Evolutionary conservation across 2,329 filamentous ascomycete genomes (phyloP), one percentile per base, ranked within the genome.

Genomic region (Paecilomyces variotii): DNA sequence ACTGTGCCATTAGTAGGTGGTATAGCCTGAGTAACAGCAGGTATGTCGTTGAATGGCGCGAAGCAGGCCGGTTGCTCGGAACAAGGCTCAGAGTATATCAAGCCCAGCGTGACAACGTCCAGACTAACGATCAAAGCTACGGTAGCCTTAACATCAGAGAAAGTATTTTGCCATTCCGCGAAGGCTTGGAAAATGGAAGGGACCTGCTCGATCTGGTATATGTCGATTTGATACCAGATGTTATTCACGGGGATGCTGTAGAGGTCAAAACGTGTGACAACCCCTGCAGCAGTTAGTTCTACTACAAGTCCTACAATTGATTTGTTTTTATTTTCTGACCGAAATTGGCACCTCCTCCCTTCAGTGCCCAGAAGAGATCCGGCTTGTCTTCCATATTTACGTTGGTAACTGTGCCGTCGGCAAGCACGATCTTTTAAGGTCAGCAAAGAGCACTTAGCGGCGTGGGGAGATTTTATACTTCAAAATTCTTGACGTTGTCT

Each of bases 141-240:
- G 27, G 59, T 66, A 11, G 62, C 39, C 55, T 66, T 69, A 12
- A 60, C 27, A 57, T 70, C 67, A 0, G 57, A 61, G 19, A 59
- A 65, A 4, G 61, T 61, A n/a, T 62, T 54, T 57, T 71, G 69
- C 65, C 66, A 72, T 45, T 64, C n/a, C 0, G 60, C 68, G 14
- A 69, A 67, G 0, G 63, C 65, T 14, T 67, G 68, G 0, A 73
- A 51, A n/a, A 72, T 51, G 5, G 50, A 59, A 9, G 53, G 51
- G 3, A 62, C 65, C 34, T 68, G 61, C 1, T 68, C 61, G 6
- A 56, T 7, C 4, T 60, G 50, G 45, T 68, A 68, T 5, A 63
- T 26, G 1, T 26, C 32, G 0, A 62, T 9, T 32, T 65, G 51
- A 53, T 63, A 68, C 68, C 68, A 73, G 1, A 70, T 60, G 1